A percentile compares a stretch with the other conserved stretches of the same genome.
Conservation (phyloP, 2,329 filamentous ascomycete genomes). For the Phialophora verrucosa region DNA sequence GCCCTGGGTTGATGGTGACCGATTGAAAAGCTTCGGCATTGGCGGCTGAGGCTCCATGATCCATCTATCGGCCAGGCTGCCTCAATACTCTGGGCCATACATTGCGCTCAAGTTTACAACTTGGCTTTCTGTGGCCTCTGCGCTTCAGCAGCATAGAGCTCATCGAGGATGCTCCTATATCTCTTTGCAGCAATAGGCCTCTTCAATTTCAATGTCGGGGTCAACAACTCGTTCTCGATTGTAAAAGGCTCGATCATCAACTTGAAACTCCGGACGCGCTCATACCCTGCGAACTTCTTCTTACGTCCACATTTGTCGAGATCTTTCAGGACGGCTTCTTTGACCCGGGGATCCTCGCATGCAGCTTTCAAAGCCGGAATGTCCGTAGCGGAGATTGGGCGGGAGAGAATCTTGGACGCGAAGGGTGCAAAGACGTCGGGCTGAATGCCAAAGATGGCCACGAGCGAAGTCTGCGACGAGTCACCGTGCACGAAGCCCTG, state of each 20-base stretch:
- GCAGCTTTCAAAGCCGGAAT: constrained; percentile 69
- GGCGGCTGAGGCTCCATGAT: neutral
- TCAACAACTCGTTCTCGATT: constrained; percentile 83
- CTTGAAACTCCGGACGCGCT: constrained; percentile 75
- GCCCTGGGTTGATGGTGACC: too few species aligned
- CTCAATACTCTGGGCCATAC: neutral
- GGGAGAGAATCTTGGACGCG: constrained; percentile 76
- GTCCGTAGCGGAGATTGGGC: constrained; percentile 68
- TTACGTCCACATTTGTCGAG: constrained; percentile 78
- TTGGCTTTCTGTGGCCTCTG: constrained; percentile 37
- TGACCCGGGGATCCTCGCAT: constrained; percentile 71
- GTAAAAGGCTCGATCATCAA: constrained; percentile 88
- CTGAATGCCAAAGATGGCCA: constrained; percentile 86
- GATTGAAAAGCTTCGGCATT: too few species aligned
- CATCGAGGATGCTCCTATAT: constrained; percentile 63
- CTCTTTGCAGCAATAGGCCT: constrained; percentile 69
- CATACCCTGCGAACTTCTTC: constrained; percentile 90
- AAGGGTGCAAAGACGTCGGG: constrained; percentile 82
- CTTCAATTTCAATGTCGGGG: constrained; percentile 70
- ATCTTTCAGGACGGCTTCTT: constrained; percentile 75
- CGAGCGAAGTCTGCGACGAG: constrained; percentile 76
- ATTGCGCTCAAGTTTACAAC: constrained; percentile 22
- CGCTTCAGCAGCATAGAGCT: constrained; percentile 58
- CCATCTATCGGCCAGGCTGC: neutral
- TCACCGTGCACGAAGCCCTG: constrained; percentile 93